Base-by-base conservation (phyloP, 805 yeast species). In the Dipodascopsis tothii region DNA sequence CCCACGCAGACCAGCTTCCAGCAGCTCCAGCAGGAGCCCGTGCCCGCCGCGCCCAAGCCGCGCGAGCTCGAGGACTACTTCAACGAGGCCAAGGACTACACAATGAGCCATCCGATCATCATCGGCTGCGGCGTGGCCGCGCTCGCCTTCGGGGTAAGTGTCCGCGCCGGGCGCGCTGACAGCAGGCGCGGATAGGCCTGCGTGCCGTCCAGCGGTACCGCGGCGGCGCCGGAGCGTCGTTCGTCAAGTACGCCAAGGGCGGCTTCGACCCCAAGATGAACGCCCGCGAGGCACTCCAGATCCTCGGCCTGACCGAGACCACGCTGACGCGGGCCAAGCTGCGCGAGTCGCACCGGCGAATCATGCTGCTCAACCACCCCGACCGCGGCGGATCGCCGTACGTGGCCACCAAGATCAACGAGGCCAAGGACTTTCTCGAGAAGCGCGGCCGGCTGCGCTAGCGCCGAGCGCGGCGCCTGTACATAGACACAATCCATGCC, bases 321-420 rank as follows among this genome's bases (percentile, higher is more conserved):
- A 57, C 65, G 5, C 55, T 69, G 27, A 62, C 67, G 4, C 53
- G 59, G 45, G 42, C 60, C 32, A 67, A 65, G 44, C 57, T 90
- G 53, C 81, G 80, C 62, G 79, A 75, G 48, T 77, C 78, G 45
- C 94, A 86, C 60, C 72, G 94, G 57, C 68, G 67, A 48, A 72
- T 81, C 59, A 86, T 85, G 94, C 67, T 85, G 64, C 67, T 76
- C 9, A 85, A 85, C 61, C 95, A 85, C 60, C 95, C 95, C 1
- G 95, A 85, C 62, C 77, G 81, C 55, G 95, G 95, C 2, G 95
- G 95, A 2, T 80, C 88, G 37, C 78, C 85, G 17, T 82, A 73
- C 52, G 56, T 85, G 50, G 92, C 95, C 21, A 79, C 84, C 62
- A 86, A 85, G 66, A 81, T 86, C 39, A 85, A 86, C 58, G 84